phyloP scores from a whole-genome alignment of 2,329 filamentous ascomycete genomes.

The Penicillium frequentans region DNA sequence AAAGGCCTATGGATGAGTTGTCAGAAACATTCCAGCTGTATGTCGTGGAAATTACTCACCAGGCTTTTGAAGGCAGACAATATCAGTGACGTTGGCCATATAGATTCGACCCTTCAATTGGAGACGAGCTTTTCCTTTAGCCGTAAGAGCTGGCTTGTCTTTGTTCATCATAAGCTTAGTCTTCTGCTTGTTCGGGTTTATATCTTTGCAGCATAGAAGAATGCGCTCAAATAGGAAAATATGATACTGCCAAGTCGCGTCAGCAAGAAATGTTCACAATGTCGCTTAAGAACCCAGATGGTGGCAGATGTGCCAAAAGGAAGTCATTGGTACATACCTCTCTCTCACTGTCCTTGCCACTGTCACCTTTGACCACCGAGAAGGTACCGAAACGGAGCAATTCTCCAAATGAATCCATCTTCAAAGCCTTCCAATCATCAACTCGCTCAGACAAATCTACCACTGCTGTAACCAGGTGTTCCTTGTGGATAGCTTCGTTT shows the following conservation, averaged over 20 bases:
- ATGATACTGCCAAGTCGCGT: slow-evolving; percentile 67
- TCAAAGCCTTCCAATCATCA: slow-evolving; percentile 95
- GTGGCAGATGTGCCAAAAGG: not conserved
- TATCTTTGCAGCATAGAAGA: slow-evolving; percentile 93
- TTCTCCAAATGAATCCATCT: slow-evolving; percentile 86
- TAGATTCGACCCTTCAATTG: slow-evolving; percentile 97
- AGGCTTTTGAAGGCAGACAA: slow-evolving; percentile 82
- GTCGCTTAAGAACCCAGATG: not conserved
- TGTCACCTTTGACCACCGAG: slow-evolving; percentile 76
- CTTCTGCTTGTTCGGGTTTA: slow-evolving; percentile 78
- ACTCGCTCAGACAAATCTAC: slow-evolving; percentile 79
- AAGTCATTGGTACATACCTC: slow-evolving; percentile 60
- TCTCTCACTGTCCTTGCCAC: slow-evolving; percentile 83
- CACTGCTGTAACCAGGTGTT: slow-evolving; percentile 79
- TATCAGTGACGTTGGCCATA: slow-evolving; percentile 97
- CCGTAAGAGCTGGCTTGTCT: slow-evolving; percentile 69
- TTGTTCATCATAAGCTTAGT: slow-evolving; percentile 62
- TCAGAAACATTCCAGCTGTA: not conserved
- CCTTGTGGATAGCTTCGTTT: slow-evolving; percentile 86
- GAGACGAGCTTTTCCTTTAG: slow-evolving; percentile 71
- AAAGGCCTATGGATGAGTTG: slow-evolving; percentile 63
- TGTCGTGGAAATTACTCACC: slow-evolving; percentile 57
- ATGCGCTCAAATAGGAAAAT: slow-evolving; percentile 98
- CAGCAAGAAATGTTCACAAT: slow-evolving; percentile 9
- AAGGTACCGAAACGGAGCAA: slow-evolving; percentile 87